These are phyloP conservation scores for Mycena galopus DNA, from an alignment of 768 basidiomycete species.

Conservation along the genomic window DNA sequence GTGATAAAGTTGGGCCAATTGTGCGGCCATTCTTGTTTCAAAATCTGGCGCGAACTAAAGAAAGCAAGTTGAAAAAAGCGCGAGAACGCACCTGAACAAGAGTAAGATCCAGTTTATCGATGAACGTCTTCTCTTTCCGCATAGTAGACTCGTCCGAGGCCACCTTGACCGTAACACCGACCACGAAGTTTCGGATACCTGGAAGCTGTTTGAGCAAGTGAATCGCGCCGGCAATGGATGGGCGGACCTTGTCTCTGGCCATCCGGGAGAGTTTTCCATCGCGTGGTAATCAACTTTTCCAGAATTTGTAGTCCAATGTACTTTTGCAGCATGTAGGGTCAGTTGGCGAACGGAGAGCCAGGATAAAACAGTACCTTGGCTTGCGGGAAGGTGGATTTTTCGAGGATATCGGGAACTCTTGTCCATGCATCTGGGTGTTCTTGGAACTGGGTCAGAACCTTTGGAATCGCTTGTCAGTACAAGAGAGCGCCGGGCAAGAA, in stretches of 20 bases:
- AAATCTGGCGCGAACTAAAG: conserved; percentile 70
- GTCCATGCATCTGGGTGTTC: conserved; percentile 98
- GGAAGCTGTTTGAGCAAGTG: conserved; percentile 27
- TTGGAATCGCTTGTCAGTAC: not conserved
- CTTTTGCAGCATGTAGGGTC: conserved; percentile 55
- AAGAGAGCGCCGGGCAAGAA: not conserved
- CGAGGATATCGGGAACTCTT: conserved; percentile 93
- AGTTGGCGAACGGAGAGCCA: conserved; percentile 22
- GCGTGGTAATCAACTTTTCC: conserved; percentile 93
- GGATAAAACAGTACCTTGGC: conserved; percentile 69
- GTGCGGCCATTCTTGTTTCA: conserved; percentile 99
- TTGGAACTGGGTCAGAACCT: conserved; percentile 83
- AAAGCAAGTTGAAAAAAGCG: conserved; percentile 20
- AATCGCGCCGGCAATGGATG: conserved; percentile 4
- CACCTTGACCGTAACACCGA: conserved; percentile 91
- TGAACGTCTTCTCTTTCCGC: conserved; percentile 92
- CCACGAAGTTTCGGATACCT: conserved; percentile 98
- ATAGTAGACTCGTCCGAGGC: conserved; percentile 91
- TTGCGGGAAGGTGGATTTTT: conserved; percentile 86
- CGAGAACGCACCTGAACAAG: conserved; percentile 83
- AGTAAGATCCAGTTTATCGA: conserved; percentile 97
- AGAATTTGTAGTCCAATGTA: conserved; percentile 98
- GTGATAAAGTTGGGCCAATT: conserved; percentile 99
- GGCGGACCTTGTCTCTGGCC: conserved; percentile 90
- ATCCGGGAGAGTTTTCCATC: conserved; percentile 96